Conservation (phyloP, 345 rosid genomes). For the Barbarea vulgaris region DNA sequence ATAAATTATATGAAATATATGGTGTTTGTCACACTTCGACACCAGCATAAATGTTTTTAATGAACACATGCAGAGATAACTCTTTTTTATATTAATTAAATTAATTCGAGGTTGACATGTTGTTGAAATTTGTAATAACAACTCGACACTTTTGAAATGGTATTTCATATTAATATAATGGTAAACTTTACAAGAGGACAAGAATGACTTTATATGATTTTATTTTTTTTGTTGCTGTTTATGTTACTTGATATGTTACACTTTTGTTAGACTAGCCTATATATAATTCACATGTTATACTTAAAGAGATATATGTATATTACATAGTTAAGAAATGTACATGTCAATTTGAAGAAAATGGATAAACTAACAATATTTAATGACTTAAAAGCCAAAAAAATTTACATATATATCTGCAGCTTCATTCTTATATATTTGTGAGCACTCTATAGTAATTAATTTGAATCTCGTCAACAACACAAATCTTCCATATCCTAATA, state of each 20-base stretch:
- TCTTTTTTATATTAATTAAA: neutral
- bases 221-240: neutral
- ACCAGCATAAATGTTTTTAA: constrained; percentile 22
- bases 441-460: too few relatives aligned
- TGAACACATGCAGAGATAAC: constrained; percentile 16
- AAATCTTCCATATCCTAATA: too few relatives aligned
- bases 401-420: too few relatives aligned
- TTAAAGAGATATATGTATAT: neutral
- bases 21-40: constrained; percentile 22
- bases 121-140: neutral
- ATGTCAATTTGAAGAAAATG: neutral
- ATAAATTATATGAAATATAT: neutral
- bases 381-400: too few relatives aligned
- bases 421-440: too few relatives aligned
- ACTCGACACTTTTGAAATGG: neutral
- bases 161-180: neutral
- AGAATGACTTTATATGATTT: neutral
- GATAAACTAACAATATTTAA: neutral
- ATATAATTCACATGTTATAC: neutral
- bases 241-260: neutral
- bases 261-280: neutral
- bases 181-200: neutral
- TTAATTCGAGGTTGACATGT: constrained; percentile 8
- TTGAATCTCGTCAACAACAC: too few relatives aligned
- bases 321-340: neutral